phyloP scores from a whole-genome alignment of 2,329 filamentous ascomycete genomes.

The Cytospora leucostoma region DNA sequence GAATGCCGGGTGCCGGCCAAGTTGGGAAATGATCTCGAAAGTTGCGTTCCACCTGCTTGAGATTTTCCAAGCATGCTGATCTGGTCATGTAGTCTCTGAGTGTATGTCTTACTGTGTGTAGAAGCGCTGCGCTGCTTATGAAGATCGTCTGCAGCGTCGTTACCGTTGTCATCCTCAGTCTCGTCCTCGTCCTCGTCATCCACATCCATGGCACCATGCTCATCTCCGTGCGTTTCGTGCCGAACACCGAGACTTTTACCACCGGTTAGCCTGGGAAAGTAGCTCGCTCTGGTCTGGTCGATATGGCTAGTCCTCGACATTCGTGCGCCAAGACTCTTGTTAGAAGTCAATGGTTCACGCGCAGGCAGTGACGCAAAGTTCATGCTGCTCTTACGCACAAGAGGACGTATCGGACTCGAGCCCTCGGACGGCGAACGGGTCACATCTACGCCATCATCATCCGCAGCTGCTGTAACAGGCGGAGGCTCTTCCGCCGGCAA shows the following conservation, averaged over 20 bases:
- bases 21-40: constrained; percentile 51
- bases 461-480: constrained; percentile 23
- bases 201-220: constrained; percentile 56
- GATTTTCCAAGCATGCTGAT: constrained; percentile 73
- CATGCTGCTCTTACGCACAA: constrained; percentile 89
- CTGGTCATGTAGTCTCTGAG: constrained; percentile 87
- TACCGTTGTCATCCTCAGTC: constrained; percentile 45
- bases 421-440: constrained; percentile 65
- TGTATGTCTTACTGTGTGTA: constrained; percentile 84
- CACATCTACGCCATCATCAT: constrained; percentile 47
- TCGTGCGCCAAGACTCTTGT: constrained; percentile 78
- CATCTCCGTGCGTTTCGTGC: constrained; percentile 49
- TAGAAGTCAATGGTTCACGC: constrained; percentile 79
- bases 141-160: constrained; percentile 41
- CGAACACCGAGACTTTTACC: constrained; percentile 67
- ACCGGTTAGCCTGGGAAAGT: constrained; percentile 71
- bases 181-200: constrained; percentile 42
- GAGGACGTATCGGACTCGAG: constrained; percentile 73
- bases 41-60: constrained; percentile 49
- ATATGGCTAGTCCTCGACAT: constrained; percentile 77
- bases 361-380: constrained; percentile 93
- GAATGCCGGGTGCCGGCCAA: constrained; percentile 39
- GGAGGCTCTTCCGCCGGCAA: constrained; percentile 28
- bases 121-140: constrained; percentile 52
- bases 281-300: constrained; percentile 71